A percentile compares a stretch with the other conserved stretches of the same genome.
Conservation (phyloP, 2,329 filamentous ascomycete genomes). For the Aureobasidium vineae region DNA sequence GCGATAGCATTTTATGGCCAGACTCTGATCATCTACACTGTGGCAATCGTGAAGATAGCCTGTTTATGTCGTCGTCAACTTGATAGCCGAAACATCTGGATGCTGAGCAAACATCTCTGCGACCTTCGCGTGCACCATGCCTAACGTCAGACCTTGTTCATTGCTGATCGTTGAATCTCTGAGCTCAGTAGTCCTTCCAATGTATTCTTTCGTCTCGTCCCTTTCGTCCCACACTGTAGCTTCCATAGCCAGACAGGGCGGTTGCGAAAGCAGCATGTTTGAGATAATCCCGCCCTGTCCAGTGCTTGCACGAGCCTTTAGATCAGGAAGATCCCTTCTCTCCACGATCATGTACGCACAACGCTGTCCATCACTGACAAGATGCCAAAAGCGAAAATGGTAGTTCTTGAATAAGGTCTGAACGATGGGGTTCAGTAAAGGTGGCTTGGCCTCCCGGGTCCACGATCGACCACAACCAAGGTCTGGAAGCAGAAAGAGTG, state of each 20-base stretch:
- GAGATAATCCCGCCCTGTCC: background rate
- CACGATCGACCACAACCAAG: background rate
- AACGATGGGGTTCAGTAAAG: background rate
- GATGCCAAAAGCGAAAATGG: background rate
- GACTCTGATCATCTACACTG: too few species aligned
- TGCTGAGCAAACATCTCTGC: background rate
- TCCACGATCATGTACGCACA: background rate
- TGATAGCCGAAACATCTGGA: background rate
- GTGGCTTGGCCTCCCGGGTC: background rate
- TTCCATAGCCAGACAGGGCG: background rate
- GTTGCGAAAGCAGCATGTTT: background rate
- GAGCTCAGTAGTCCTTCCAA: background rate
- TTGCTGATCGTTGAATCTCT: background rate
- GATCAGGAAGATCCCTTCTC: background rate
- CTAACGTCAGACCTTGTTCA: background rate
- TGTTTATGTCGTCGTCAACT: background rate
- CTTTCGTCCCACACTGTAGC: background rate
- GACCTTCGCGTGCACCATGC: background rate
- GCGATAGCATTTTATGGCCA: too few species aligned
- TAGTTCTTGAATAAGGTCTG: background rate
- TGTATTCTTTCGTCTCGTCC: conserved; percentile 1
- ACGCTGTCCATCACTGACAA: background rate
- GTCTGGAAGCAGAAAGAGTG: background rate
- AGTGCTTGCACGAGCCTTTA: background rate
- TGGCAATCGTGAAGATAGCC: too few species aligned